These are phyloP conservation scores for Ogataea pignaliae DNA, from an alignment of 805 yeast genomes.

Conservation along the genomic window DNA sequence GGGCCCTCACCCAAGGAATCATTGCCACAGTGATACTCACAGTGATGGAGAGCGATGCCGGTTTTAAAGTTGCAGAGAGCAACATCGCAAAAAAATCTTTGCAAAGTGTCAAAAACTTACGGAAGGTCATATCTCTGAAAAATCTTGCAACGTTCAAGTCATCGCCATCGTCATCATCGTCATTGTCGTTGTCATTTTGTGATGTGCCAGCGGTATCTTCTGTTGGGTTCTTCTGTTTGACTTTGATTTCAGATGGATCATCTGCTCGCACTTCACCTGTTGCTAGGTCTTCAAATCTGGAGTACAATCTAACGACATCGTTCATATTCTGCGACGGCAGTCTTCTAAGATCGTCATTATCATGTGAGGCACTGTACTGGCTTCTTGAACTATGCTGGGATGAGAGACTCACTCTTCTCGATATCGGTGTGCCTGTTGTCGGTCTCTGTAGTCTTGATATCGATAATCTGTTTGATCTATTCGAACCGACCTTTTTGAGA, in stretches of 20 bases:
- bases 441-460: constrained; percentile 4
- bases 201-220: neutral
- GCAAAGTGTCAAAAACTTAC: constrained; percentile 1
- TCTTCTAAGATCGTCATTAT: constrained; percentile 22
- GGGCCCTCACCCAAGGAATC: constrained; percentile 82
- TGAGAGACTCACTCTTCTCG: constrained; percentile 2
- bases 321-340: constrained; percentile 38
- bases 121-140: constrained; percentile 2
- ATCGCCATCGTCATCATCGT: neutral
- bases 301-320: constrained; percentile 49
- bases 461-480: constrained; percentile 3
- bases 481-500: neutral
- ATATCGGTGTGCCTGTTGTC: neutral
- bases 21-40: constrained; percentile 62
- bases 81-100: constrained; percentile 6
- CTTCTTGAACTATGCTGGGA: neutral
- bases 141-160: neutral
- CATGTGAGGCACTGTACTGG: too few species aligned
- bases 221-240: neutral
- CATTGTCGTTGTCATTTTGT: neutral
- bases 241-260: constrained; percentile 14
- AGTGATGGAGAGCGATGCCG: constrained; percentile 70
- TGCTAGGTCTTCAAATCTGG: constrained; percentile 38
- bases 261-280: constrained; percentile 13
- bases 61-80: constrained; percentile 52